These are phyloP conservation scores for Helminthosporium solani DNA, from an alignment of 2,329 filamentous ascomycete genomes.

Conservation along the genomic window DNA sequence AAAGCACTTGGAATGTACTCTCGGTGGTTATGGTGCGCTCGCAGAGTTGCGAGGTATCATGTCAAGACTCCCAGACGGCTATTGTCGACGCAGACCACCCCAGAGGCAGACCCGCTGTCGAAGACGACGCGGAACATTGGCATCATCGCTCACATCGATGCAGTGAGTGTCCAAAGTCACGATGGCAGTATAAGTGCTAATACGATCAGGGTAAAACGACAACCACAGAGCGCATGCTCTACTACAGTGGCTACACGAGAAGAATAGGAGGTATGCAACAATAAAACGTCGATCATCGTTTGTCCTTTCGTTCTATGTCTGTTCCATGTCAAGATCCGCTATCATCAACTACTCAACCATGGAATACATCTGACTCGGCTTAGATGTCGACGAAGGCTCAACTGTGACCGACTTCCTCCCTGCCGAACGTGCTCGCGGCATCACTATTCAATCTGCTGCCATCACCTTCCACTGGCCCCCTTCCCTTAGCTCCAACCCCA, in stretches of 20 bases:
- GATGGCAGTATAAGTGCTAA: slow-evolving; percentile 8
- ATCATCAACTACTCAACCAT: neutral
- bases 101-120: slow-evolving; percentile 45
- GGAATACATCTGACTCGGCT: neutral
- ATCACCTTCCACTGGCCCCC: slow-evolving; percentile 94
- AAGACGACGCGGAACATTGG: slow-evolving; percentile 91
- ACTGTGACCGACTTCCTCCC: slow-evolving; percentile 97
- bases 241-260: slow-evolving; percentile 86
- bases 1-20: slow-evolving; percentile 35
- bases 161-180: slow-evolving; percentile 52
- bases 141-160: slow-evolving; percentile 98
- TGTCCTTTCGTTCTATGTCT: too few species aligned
- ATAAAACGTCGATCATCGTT: too few species aligned
- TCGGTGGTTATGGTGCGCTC: slow-evolving; percentile 37
- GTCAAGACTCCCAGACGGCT: slow-evolving; percentile 31
- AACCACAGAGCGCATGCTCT: slow-evolving; percentile 98
- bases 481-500: slow-evolving; percentile 44
- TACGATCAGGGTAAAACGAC: slow-evolving; percentile 78
- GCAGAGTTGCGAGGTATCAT: slow-evolving; percentile 36
- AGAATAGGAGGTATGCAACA: slow-evolving; percentile 69
- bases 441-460: slow-evolving; percentile 96
- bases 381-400: slow-evolving; percentile 91
- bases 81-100: slow-evolving; percentile 27
- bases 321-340: too few species aligned
- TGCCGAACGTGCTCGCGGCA: slow-evolving; percentile 85